A percentile compares a stretch with the other conserved stretches of the same genome.
These are phyloP conservation scores for Myxozyma nipponensis DNA, from an alignment of 805 yeast genomes.

Conservation along the genomic window DNA sequence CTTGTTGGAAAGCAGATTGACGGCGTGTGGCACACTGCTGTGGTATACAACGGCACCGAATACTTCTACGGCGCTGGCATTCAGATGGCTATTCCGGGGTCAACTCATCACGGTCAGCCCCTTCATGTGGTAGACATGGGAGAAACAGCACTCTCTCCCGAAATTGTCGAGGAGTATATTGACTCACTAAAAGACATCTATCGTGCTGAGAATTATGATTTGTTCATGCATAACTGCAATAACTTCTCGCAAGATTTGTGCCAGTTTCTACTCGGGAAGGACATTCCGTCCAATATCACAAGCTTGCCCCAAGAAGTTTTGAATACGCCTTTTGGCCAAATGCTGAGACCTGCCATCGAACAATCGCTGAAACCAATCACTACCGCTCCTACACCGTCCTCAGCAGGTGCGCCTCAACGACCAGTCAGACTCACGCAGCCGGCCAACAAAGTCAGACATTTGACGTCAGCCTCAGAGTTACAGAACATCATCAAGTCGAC, in stretches of 20 bases:
- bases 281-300: slow-evolving; percentile 51
- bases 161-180: slow-evolving; percentile 51
- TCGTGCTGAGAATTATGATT: slow-evolving; percentile 48
- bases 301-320: slow-evolving; percentile 52
- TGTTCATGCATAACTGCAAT: slow-evolving; percentile 64
- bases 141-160: slow-evolving; percentile 48
- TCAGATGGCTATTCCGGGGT: slow-evolving; percentile 46
- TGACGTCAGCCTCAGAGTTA: slow-evolving; percentile 16
- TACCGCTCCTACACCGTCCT: slow-evolving; percentile 24
- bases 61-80: slow-evolving; percentile 61
- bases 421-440: not conserved
- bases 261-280: slow-evolving; percentile 55
- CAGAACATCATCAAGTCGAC: slow-evolving; percentile 14
- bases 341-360: slow-evolving; percentile 41
- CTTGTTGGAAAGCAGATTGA: slow-evolving; percentile 52
- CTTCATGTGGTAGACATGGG: slow-evolving; percentile 53
- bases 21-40: slow-evolving; percentile 64
- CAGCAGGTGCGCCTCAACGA: not conserved
- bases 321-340: slow-evolving; percentile 49
- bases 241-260: slow-evolving; percentile 58
- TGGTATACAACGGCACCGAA: slow-evolving; percentile 53
- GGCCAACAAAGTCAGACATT: slow-evolving; percentile 12
- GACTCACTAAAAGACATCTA: slow-evolving; percentile 49
- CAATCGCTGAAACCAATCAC: slow-evolving; percentile 30
- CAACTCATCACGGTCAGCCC: slow-evolving; percentile 58